These are phyloP conservation scores for Sparassis latifolia DNA, from an alignment of 1,284 basidiomycete genomes.

Conservation along the genomic window DNA sequence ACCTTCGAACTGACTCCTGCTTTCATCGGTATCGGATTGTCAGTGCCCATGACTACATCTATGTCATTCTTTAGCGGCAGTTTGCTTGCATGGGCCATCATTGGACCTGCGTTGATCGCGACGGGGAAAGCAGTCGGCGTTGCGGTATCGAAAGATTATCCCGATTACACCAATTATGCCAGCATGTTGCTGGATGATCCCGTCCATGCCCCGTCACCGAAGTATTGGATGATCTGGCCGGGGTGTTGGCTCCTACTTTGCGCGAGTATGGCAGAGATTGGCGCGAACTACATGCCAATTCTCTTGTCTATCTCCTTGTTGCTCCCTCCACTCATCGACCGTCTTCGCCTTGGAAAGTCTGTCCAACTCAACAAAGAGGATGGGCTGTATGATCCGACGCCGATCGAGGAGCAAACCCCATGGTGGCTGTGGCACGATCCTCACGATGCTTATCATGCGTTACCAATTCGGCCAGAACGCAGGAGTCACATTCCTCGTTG, in stretches of 20 bases:
- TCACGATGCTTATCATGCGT: conserved; percentile 48
- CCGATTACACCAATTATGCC: conserved; percentile 37
- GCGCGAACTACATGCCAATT: conserved; percentile 12
- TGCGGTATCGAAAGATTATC: conserved; percentile 33
- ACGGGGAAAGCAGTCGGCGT: conserved; percentile 45
- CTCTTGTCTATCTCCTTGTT: conserved; percentile 11
- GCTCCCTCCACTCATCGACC: conserved; percentile 7
- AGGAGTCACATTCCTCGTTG: conserved; percentile 52
- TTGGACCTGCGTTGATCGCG: conserved; percentile 49
- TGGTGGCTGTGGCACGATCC: conserved; percentile 49
- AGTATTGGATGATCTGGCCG: conserved; percentile 68
- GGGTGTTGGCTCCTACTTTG: conserved; percentile 47
- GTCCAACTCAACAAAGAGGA: conserved; percentile 29
- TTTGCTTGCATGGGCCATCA: conserved; percentile 59
- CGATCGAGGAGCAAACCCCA: conserved; percentile 47
- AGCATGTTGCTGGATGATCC: conserved; percentile 20
- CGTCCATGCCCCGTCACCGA: conserved; percentile 44
- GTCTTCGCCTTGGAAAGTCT: conserved; percentile 3
- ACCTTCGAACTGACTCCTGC: conserved; percentile 30
- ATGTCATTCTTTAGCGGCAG: conserved; percentile 46
- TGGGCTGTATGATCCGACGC: conserved; percentile 34
- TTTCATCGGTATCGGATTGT: conserved; percentile 31
- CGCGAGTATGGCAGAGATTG: conserved; percentile 27
- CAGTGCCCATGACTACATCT: conserved; percentile 16
- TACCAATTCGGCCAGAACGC: conserved; percentile 46